These are phyloP conservation scores for Paracamarosporium sp. DNA, from an alignment of 2,329 filamentous ascomycete genomes.

Conservation along the genomic window DNA sequence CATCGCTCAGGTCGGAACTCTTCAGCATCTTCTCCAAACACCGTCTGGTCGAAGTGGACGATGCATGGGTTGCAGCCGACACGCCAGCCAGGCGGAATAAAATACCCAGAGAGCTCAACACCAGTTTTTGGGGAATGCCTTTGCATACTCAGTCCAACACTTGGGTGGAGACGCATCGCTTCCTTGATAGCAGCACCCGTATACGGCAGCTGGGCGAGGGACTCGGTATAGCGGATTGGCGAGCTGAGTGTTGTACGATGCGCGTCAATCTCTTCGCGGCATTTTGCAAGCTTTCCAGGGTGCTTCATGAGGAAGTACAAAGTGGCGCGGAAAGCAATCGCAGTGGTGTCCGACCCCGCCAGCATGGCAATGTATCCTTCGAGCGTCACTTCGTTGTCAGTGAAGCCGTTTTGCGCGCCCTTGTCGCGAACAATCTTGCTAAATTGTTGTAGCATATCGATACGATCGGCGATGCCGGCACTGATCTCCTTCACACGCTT, in stretches of 20 bases:
- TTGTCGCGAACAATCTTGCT: conserved; percentile 34
- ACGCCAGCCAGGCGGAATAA: conserved; percentile 42
- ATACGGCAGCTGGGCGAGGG: conserved; percentile 27
- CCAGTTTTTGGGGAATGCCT: conserved; percentile 31
- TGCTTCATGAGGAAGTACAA: conserved; percentile 49
- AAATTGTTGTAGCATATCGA: conserved; percentile 19
- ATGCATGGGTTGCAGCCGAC: conserved; percentile 47
- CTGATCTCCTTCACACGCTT: conserved; percentile 15
- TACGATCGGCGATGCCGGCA: conserved; percentile 9
- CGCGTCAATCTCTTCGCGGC: conserved; percentile 26
- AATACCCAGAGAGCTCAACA: conserved; percentile 20
- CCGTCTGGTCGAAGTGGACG: conserved; percentile 45
- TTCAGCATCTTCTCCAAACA: conserved; percentile 57
- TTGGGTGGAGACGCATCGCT: conserved; percentile 25
- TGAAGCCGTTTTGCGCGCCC: conserved; percentile 39
- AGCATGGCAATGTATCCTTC: conserved; percentile 38
- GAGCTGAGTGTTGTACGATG: conserved; percentile 16
- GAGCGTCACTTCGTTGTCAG: conserved; percentile 33
- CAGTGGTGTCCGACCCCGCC: conserved; percentile 47
- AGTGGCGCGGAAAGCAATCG: conserved; percentile 37
- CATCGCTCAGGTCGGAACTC: conserved; percentile 58
- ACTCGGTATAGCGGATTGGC: conserved; percentile 24
- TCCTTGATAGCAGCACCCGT: conserved; percentile 43
- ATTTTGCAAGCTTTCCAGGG: conserved; percentile 26
- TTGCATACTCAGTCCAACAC: conserved; percentile 28